Percentiles rank a stretch among this genome's conserved stretches.
These are phyloP conservation scores for Trichocladium uniseriatum DNA, from an alignment of 495 filamentous ascomycete species.

Conservation along the genomic window DNA sequence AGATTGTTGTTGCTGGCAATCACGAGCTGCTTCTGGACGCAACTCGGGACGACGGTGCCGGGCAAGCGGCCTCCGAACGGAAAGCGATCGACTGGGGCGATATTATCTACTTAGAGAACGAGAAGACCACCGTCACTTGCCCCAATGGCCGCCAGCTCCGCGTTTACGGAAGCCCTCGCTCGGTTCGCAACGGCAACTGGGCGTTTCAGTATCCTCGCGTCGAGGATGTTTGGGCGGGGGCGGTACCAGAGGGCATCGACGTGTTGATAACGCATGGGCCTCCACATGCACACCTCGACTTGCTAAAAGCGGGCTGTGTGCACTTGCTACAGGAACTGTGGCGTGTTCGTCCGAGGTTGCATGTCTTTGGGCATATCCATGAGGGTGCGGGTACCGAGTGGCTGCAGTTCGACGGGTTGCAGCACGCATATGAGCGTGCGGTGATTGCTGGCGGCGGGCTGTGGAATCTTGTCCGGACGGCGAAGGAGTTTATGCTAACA, in stretches of 20 bases:
- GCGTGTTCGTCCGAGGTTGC: conserved; percentile 56
- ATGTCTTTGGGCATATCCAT: conserved; percentile 73
- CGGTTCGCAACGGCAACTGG: conserved; percentile 25
- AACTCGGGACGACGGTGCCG: conserved; percentile 6
- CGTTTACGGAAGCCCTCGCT: conserved; percentile 34
- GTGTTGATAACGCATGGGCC: conserved; percentile 69
- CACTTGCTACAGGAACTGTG: conserved; percentile 58
- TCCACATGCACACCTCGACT: conserved; percentile 56
- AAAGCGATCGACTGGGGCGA: conserved; percentile 33
- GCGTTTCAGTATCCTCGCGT: conserved; percentile 21
- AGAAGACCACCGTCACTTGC: conserved; percentile 20
- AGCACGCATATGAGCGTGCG: conserved; percentile 14
- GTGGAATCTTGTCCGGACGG: conserved; percentile 9
- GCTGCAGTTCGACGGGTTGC: conserved; percentile 18
- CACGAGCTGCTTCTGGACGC: conserved; percentile 25
- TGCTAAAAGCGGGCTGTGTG: conserved; percentile 50
- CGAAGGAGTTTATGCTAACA: background rate
- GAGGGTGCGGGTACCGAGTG: conserved; percentile 37
- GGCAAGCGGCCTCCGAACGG: background rate
- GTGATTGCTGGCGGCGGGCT: conserved; percentile 17
- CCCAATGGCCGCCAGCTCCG: conserved; percentile 26
- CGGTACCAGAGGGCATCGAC: conserved; percentile 51
- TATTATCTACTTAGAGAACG: conserved; percentile 41
- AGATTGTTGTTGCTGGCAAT: conserved; percentile 68
- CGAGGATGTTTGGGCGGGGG: conserved; percentile 16